Evolutionary conservation across 345 rosid genomes (phyloP), one percentile per base, ranked within the genome.

Genomic region (Acer campestre): DNA sequence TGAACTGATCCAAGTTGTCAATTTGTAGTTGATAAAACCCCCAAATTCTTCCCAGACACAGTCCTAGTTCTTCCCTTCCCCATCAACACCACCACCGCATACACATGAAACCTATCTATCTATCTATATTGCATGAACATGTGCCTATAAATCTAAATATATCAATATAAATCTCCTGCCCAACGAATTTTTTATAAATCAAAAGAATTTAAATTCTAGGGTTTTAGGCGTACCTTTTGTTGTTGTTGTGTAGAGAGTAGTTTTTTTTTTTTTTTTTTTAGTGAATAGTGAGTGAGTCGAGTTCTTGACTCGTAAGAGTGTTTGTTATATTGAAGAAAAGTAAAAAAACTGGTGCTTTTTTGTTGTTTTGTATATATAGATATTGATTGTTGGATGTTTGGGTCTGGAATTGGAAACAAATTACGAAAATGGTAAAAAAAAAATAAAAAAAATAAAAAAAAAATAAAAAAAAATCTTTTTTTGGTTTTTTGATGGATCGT

Each of bases 31-130:
- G 80, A 70, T 44, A 67, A 38, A 18, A 78, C 80, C 65, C 84
- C 78, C 73, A 78, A 80, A 69, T 82, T 90, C 67, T 90, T 94
- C 81, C 89, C 95, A 67, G 87, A 76, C 12, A 88, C 94, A 27
- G 94, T 92, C 84, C 96, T 93, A 65, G 90, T 86, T 84, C 89
- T 92, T 75, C 99, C 98, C 80, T 95, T 95, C 64, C 97, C 98
- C 99, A 95, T 95, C 78, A 73, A 78, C 65, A 76, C 55, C 53
- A 75, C 78, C 71, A 79, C 66, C 81, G 77, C 76, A 44, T 71
- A 22, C 25, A 69, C 80, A 68, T 74, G 8, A 75, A 84, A 85
- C 68, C 86, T 81, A 84, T 58, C 42, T 68, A 76, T 22, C 86
- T 81, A 84, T 58, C 31, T 64, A 76, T 22, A 70, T 67, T 75